Evolutionary conservation across 83 land plant species (phyloP).

Genomic region (Picea mariana): DNA sequence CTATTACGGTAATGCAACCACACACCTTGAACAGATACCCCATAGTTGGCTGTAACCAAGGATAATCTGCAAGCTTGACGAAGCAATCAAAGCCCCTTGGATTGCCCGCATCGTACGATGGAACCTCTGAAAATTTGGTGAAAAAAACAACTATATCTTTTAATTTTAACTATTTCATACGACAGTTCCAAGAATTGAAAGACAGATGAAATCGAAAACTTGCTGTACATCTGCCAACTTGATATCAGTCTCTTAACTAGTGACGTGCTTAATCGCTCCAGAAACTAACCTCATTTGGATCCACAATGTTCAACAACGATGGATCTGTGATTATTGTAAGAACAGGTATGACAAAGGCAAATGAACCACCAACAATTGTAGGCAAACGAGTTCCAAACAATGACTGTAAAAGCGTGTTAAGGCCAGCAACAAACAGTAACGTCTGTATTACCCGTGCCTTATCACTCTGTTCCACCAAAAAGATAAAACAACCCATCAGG

Average conservation of each 20-base stretch:
- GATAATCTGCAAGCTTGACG: constrained; percentile 71
- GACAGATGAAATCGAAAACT: too few relatives aligned
- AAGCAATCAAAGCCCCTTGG: constrained; percentile 89
- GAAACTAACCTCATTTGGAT: constrained; percentile 60
- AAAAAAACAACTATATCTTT: too few relatives aligned
- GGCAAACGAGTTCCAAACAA: constrained; percentile 82
- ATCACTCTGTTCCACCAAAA: constrained; percentile 53
- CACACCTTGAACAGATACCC: constrained; percentile 73
- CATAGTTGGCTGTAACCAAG: constrained; percentile 83
- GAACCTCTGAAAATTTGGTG: constrained; percentile 66
- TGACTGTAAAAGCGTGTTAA: constrained; percentile 86
- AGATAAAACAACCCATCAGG: background rate
- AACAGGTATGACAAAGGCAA: constrained; percentile 69
- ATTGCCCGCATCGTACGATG: constrained; percentile 72
- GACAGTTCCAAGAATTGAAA: too few relatives aligned
- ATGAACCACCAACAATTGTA: constrained; percentile 81
- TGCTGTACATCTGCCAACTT: too few relatives aligned
- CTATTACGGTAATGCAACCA: background rate
- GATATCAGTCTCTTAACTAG: too few relatives aligned
- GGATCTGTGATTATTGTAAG: constrained; percentile 65
- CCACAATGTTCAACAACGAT: constrained; percentile 41
- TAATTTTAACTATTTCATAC: too few relatives aligned
- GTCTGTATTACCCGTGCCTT: constrained; percentile 76
- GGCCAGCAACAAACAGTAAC: constrained; percentile 70
- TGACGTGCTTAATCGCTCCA: too few relatives aligned